phyloP scores from a whole-genome alignment of 345 rosid species.

The Salix caprea region DNA sequence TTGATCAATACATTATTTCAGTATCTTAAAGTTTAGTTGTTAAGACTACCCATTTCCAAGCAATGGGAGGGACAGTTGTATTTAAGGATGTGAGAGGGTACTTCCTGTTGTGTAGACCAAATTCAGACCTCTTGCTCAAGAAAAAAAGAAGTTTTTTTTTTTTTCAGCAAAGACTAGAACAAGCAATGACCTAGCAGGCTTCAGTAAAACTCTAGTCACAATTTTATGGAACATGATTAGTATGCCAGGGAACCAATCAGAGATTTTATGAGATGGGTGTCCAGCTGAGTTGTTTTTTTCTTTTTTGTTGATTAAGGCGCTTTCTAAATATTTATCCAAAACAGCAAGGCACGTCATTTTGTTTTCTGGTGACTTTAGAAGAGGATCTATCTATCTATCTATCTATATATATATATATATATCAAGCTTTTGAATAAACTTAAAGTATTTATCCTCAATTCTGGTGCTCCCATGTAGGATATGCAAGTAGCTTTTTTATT shows the following conservation, averaged over 20 bases:
- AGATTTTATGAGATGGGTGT: not conserved
- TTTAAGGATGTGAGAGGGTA: not conserved
- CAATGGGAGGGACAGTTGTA: not conserved
- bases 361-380: not conserved
- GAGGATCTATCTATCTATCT: too few relatives aligned
- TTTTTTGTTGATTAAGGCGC: not conserved
- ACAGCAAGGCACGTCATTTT: not conserved
- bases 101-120: not conserved
- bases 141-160: too few relatives aligned
- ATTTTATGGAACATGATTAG: not conserved
- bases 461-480: too few relatives aligned
- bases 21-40: not conserved
- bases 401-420: too few relatives aligned
- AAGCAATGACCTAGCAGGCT: too few relatives aligned
- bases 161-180: too few relatives aligned
- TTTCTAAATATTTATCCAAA: not conserved
- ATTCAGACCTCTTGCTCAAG: not conserved
- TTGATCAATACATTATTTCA: not conserved
- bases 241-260: not conserved
- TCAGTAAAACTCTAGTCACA: too few relatives aligned
- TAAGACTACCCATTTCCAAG: not conserved
- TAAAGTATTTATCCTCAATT: too few relatives aligned
- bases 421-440: too few relatives aligned
- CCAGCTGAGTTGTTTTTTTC: not conserved
- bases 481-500: too few relatives aligned